Evolutionary conservation across 371 early-diverging fungal genomes (phyloP).

Genomic region (Cokeromyces recurvatus): DNA sequence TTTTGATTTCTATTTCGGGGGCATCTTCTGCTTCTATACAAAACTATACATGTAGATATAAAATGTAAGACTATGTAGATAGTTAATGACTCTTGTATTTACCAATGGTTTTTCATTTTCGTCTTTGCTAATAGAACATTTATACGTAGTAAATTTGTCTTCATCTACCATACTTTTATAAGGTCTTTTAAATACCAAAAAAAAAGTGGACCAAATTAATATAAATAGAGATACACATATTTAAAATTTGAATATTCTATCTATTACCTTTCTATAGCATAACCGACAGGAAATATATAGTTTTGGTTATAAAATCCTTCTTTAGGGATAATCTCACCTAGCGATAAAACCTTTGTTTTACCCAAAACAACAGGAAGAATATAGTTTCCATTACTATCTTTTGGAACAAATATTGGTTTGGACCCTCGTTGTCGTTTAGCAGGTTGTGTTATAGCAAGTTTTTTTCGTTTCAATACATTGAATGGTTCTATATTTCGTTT

Average conservation of each 20-base stretch:
- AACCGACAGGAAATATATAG: conserved; percentile 11
- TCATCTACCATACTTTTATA: conserved; percentile 9
- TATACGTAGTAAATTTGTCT: conserved; percentile 4
- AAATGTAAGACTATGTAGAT: no score
- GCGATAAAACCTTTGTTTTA: neutral
- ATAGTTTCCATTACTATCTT: conserved; percentile 7
- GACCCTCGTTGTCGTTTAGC: conserved; percentile 2
- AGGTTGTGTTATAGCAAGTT: neutral
- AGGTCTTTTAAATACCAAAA: neutral
- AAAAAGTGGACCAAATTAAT: neutral
- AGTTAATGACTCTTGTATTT: neutral
- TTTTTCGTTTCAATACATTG: no score
- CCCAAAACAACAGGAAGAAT: conserved; percentile 7
- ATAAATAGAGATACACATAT: no score
- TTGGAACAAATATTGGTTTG: neutral
- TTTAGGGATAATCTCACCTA: conserved; percentile 9
- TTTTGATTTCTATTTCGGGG: conserved; percentile 56
- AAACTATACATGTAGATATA: conserved; percentile 1
- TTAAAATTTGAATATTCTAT: neutral
- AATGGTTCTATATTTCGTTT: no score
- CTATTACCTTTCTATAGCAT: conserved; percentile 5
- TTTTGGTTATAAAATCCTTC: conserved; percentile 7
- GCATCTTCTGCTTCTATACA: conserved; percentile 36
- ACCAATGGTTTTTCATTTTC: conserved; percentile 7
- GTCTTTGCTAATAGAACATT: conserved; percentile 7